Conservation (phyloP, 352 stramenopile genomes). For the Phytophthora foliorum region DNA sequence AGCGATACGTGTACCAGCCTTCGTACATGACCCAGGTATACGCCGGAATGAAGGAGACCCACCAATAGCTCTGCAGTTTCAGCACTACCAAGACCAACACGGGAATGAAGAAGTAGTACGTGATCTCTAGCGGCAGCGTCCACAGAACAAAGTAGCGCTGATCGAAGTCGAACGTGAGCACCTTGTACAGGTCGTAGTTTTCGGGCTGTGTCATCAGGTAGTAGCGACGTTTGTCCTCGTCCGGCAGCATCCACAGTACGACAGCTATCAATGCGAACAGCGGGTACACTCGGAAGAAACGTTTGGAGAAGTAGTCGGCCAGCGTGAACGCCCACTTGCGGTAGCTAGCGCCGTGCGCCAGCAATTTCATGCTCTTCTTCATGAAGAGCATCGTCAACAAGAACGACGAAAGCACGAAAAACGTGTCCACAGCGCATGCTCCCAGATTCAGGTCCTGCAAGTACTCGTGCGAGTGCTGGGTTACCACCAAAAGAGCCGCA, state of each 20-base stretch:
- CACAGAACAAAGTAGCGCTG: conserved; percentile 55
- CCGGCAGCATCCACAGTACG: conserved; percentile 39
- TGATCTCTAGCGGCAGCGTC: conserved; percentile 36
- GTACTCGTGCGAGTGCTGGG: conserved; percentile 39
- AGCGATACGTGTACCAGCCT: conserved; percentile 28
- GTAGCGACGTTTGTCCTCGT: conserved; percentile 30
- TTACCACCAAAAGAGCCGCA: conserved; percentile 40
- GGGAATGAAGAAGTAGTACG: conserved; percentile 55
- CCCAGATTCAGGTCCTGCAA: conserved; percentile 37
- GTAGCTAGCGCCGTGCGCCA: conserved; percentile 24
- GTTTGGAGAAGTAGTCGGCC: conserved; percentile 38
- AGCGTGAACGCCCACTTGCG: conserved; percentile 35
- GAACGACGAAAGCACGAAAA: conserved; percentile 59
- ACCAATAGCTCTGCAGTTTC: conserved; percentile 30
- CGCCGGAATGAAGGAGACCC: conserved; percentile 31
- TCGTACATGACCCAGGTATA: conserved; percentile 33
- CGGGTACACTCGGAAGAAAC: conserved; percentile 64
- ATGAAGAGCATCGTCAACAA: conserved; percentile 52
- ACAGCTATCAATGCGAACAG: conserved; percentile 46
- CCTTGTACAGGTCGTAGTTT: conserved; percentile 44
- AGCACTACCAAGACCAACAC: conserved; percentile 35
- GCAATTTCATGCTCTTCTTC: conserved; percentile 30
- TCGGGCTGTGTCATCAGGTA: conserved; percentile 33
- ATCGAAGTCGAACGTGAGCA: conserved; percentile 47
- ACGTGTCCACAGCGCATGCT: conserved; percentile 39